These are phyloP conservation scores for Ogataea polymorpha DNA, from an alignment of 805 yeast genomes.

Conservation along the genomic window DNA sequence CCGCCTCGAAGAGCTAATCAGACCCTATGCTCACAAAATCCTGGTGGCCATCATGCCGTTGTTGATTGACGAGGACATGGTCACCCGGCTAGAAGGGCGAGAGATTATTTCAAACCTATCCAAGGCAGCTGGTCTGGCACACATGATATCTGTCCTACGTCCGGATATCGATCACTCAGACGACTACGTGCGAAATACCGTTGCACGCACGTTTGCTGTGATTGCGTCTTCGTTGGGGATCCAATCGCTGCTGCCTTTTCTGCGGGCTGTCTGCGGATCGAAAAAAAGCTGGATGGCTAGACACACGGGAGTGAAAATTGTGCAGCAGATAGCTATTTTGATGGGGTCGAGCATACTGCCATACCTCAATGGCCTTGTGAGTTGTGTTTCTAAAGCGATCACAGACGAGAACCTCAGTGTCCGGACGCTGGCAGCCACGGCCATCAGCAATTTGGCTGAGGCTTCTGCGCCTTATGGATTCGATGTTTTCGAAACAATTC, in stretches of 20 bases:
- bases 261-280: conserved; percentile 74
- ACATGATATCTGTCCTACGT: conserved; percentile 72
- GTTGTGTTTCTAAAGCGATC: conserved; percentile 55
- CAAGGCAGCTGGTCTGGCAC: conserved; percentile 78
- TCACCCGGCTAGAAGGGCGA: conserved; percentile 73
- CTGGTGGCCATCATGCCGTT: conserved; percentile 75
- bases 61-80: conserved; percentile 71
- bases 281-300: conserved; percentile 78
- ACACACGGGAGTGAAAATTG: conserved; percentile 73
- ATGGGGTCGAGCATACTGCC: conserved; percentile 77
- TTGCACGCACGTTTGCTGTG: conserved; percentile 79
- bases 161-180: conserved; percentile 82
- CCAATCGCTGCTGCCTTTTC: conserved; percentile 68
- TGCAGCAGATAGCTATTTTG: conserved; percentile 70
- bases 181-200: conserved; percentile 72
- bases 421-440: conserved; percentile 65
- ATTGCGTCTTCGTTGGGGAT: conserved; percentile 80
- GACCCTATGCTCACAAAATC: conserved; percentile 73
- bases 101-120: conserved; percentile 74
- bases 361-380: conserved; percentile 60
- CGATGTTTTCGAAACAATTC: conserved; percentile 71
- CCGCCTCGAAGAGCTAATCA: conserved; percentile 58
- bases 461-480: conserved; percentile 85
- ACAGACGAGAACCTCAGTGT: conserved; percentile 68
- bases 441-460: conserved; percentile 75